Base-by-base conservation (phyloP, 768 basidiomycete genomes). In the Naganishia vishniacii region DNA sequence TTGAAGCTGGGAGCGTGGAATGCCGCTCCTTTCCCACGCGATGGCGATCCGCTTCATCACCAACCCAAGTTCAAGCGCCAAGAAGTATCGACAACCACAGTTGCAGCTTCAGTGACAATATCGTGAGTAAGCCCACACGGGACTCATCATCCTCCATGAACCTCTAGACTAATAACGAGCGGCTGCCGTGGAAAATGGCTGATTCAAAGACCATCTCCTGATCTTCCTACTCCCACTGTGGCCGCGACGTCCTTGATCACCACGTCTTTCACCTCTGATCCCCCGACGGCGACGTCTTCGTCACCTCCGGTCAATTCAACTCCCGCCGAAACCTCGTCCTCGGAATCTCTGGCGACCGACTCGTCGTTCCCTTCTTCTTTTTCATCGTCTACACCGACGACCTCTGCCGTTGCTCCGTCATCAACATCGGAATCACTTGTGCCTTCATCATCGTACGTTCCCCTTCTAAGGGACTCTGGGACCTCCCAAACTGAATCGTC, bases 371-470 rank as follows among this genome's bases (percentile, higher is more conserved):
- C 60, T 18, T 46, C 59, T 29, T 25, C 34, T 32, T 28, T 31
- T 40, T 20, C 48, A 31, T 62, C 48, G 25, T 13, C 61, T 31
- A 23, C 46, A 40, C 23, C 46, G 23, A 11, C 46, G 40, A 34
- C 60, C 11, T 15, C 61, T 3, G n/a, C 47, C 13, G 13, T 37
- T 34, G 18, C 18, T 20, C 32, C 48, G 31, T 25, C 45, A 13
- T 47, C 60, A 5, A 41, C 61, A 20, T 16, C 46, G n/a, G 29
- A 32, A 13, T 29, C 44, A 23, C 31, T 18, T 20, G 41, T 29
- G 45, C n/a, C 48, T 18, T 11, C 34, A 25, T 62, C 53, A 16
- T 56, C 53, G 53, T 56, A 16, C 32, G 53, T 56, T 40, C 34
- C 40, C 53, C 34, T 56, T 20, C 37, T 15, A 37, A 29, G 23